Base-by-base conservation (phyloP, 139 green algal species). In the Chlamydomonas schloesseri region DNA sequence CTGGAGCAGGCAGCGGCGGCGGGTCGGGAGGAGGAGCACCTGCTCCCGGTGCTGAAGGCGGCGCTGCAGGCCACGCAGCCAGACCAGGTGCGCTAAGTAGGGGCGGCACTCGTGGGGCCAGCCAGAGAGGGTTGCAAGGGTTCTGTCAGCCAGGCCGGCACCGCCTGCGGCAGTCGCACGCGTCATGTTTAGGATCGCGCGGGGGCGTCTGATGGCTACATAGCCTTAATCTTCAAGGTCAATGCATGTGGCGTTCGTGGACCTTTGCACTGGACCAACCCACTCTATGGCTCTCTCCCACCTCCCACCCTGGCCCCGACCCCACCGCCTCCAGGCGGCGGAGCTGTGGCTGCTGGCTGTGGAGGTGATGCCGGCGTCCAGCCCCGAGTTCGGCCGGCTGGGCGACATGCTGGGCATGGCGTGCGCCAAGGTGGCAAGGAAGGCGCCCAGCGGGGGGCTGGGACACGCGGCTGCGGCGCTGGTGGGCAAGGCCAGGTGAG, bases 21-120 rank as follows among this genome's bases (percentile, higher is more conserved):
- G 5, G 71, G 37, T 79, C 84, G 76, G 24, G 68, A 34, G 13
- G 67, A 50, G 0, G 71, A 85, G 24, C 42, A 46, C 23, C 29
- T 86, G 18, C 82, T 81, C 20, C 69, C 8, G 1, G 62, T 26
- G 23, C 71, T 87, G 33, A 47, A 13, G 18, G 69, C 69, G 29
- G 91, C 80, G 24, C 68, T 94, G 71, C 53, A 72, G 62, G 67
- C 72, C 37, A 79, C 64, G 20, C 73, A 62, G 24, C 60, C 60
- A 47, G 71, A 73, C 62, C 20, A 67, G 60, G 60, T 67, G 60
- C 60, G 60, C n/a, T n/a, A n/a, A n/a, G n/a, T n/a, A n/a, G n/a
- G n/a, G n/a, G n/a, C n/a, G n/a, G n/a, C n/a, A n/a, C n/a, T n/a
- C n/a, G n/a, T n/a, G n/a, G n/a, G n/a, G n/a, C n/a, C n/a, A n/a